Evolutionary conservation across 192 early-diverging fungal species (phyloP).

Genomic region (Backusella liffmaniae): DNA sequence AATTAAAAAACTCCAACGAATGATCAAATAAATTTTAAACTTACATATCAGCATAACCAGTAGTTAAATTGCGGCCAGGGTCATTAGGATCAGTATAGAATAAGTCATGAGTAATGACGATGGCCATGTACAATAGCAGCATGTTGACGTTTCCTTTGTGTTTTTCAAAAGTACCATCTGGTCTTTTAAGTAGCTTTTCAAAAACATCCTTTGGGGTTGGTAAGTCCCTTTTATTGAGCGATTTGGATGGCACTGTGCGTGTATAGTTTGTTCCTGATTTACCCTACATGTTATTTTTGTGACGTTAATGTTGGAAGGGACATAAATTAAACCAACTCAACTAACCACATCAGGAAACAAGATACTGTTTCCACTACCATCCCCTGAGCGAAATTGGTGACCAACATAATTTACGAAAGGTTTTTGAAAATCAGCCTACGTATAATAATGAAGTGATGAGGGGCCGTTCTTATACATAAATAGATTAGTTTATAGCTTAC

Average conservation of each 20-base stretch:
- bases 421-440: constrained; percentile 20
- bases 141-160: constrained; percentile 39
- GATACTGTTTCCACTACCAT: constrained; percentile 25
- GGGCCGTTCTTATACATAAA: background rate
- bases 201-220: constrained; percentile 12
- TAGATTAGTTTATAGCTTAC: background rate
- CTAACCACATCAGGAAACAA: constrained; percentile 23
- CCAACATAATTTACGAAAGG: constrained; percentile 26
- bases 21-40: background rate
- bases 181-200: constrained; percentile 19
- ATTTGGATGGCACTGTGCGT: constrained; percentile 3
- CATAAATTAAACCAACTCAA: background rate
- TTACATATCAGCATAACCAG: constrained; percentile 43
- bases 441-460: background rate
- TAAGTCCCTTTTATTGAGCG: background rate
- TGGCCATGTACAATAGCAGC: constrained; percentile 41
- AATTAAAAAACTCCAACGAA: background rate
- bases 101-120: constrained; percentile 47
- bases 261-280: constrained; percentile 17
- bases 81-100: constrained; percentile 41
- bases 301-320: no score
- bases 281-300: background rate
- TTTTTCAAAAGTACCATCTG: constrained; percentile 16
- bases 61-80: constrained; percentile 42
- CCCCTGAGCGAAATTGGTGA: constrained; percentile 17